Percentiles rank a stretch among this genome's conserved stretches.
Evolutionary conservation across 306 rosid genomes (phyloP).

Genomic region (Sindora glabra): DNA sequence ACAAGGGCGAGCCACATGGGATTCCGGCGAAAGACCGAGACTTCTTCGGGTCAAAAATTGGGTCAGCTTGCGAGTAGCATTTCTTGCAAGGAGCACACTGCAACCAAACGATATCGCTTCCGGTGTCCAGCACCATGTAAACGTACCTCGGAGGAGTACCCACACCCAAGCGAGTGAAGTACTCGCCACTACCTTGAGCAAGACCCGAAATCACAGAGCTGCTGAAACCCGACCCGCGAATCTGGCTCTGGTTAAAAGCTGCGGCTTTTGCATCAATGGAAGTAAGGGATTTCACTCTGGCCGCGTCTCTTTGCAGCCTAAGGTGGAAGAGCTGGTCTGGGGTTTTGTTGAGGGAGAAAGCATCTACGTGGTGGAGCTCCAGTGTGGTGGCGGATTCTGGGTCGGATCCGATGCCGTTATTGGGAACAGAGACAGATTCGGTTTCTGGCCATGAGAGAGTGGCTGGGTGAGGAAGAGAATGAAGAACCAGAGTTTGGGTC

Average conservation of each 20-base stretch:
- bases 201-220: slow-evolving; percentile 84
- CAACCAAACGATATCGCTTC: slow-evolving; percentile 89
- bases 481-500: slow-evolving; percentile 36
- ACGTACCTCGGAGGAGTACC: slow-evolving; percentile 73
- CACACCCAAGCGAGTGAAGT: slow-evolving; percentile 88
- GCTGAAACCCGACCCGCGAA: slow-evolving; percentile 35
- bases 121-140: slow-evolving; percentile 86
- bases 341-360: slow-evolving; percentile 38
- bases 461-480: slow-evolving; percentile 43
- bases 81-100: slow-evolving; percentile 79
- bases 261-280: slow-evolving; percentile 1
- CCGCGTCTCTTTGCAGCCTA: slow-evolving; percentile 60
- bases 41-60: slow-evolving; percentile 60
- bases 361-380: slow-evolving; percentile 64
- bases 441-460: slow-evolving; percentile 43
- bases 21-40: slow-evolving; percentile 46
- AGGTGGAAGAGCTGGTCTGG: slow-evolving; percentile 62
- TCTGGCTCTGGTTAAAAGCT: background rate
- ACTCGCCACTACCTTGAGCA: slow-evolving; percentile 86
- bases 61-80: slow-evolving; percentile 80
- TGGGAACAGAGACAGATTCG: background rate
- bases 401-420: slow-evolving; percentile 8
- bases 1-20: slow-evolving; percentile 61
- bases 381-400: slow-evolving; percentile 1
- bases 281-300: slow-evolving; percentile 32